A percentile compares a stretch with the other conserved stretches of the same genome.
Evolutionary conservation across 768 basidiomycete species (phyloP).

Genomic region (Mycena galericulata): DNA sequence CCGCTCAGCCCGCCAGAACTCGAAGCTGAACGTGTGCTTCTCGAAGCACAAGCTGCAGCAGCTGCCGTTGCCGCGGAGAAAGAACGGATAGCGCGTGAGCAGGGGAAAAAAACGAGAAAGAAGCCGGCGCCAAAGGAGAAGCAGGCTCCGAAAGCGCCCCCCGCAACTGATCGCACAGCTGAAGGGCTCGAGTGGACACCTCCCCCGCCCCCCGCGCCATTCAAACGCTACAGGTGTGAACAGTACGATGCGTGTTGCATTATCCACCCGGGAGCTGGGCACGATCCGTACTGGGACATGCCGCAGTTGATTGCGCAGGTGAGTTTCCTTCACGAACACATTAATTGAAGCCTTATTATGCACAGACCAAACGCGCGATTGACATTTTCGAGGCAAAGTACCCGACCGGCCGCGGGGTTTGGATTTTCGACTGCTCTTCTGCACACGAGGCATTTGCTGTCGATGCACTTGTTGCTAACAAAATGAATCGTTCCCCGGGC

Average conservation of each 20-base stretch:
- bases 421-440: constrained; percentile 43
- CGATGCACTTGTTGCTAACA: constrained; percentile 41
- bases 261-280: constrained; percentile 40
- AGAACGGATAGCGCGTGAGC: constrained; percentile 3
- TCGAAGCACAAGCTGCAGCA: constrained; percentile 12
- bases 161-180: constrained; percentile 25
- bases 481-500: constrained; percentile 41
- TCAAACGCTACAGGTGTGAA: constrained; percentile 19
- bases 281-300: constrained; percentile 41
- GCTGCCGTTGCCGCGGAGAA: constrained; percentile 16
- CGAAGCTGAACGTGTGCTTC: neutral
- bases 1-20: constrained; percentile 26
- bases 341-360: neutral
- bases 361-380: constrained; percentile 24
- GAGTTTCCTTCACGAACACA: constrained; percentile 1
- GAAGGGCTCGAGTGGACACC: constrained; percentile 28
- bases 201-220: constrained; percentile 25
- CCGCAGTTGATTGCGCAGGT: constrained; percentile 37
- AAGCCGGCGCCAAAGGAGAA: constrained; percentile 13
- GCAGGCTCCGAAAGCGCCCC: constrained; percentile 1
- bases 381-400: constrained; percentile 35
- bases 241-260: constrained; percentile 32
- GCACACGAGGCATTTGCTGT: constrained; percentile 39
- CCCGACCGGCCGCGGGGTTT: constrained; percentile 34
- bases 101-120: constrained; percentile 11